phyloP scores from a whole-genome alignment of 2,329 filamentous ascomycete genomes.

The Diaporthe sp. region DNA sequence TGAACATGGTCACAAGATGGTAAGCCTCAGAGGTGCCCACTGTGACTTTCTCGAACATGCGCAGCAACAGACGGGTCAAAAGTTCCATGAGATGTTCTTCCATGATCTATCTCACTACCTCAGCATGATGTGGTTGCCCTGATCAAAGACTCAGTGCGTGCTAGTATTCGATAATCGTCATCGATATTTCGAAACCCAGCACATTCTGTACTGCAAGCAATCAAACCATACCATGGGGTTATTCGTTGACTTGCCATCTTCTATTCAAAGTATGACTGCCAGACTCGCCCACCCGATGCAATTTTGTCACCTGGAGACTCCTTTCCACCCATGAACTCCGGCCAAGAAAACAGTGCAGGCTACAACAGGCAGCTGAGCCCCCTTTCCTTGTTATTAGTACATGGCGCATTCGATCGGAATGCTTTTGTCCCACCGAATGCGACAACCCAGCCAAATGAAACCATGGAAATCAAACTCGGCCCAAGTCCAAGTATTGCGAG shows the following conservation, averaged over 20 bases:
- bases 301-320: conserved; percentile 15
- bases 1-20: too few species aligned
- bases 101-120: conserved; percentile 1
- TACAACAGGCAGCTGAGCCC: not conserved
- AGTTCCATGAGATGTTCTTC: not conserved
- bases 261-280: not conserved
- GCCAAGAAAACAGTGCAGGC: not conserved
- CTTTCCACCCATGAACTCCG: conserved; percentile 13
- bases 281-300: not conserved
- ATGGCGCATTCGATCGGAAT: not conserved
- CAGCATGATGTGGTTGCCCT: not conserved
- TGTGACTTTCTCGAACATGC: not conserved
- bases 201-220: not conserved
- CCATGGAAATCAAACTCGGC: not conserved
- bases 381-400: not conserved
- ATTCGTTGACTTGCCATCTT: not conserved
- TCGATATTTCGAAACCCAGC: not conserved
- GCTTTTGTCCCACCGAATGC: not conserved
- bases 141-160: not conserved
- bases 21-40: too few species aligned
- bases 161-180: not conserved
- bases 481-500: too few species aligned
- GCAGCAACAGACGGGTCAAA: not conserved
- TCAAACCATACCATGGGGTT: not conserved
- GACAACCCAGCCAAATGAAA: not conserved